Base-by-base conservation (phyloP, 371 early-diverging fungal species). In the Mucor sp. region DNA sequence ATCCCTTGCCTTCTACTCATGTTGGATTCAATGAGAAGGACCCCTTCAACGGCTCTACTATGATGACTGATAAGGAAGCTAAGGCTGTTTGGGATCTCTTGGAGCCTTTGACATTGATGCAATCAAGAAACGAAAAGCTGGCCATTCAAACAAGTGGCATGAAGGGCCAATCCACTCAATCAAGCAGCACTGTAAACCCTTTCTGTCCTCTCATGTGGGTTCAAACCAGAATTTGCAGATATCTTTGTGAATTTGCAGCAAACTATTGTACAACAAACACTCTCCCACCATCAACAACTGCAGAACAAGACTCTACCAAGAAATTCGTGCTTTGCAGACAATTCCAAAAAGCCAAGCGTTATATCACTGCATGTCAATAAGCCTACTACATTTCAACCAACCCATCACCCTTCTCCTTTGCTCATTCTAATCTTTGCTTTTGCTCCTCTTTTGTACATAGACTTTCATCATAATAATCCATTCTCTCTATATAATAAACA, bases 51-150 rank as follows among this genome's bases (percentile, higher is more conserved):
- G 43, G 55, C 23, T 69, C 68, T 17, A 41, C 68, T 3, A 55
- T 39, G 0, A 47, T 63, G 48, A 55, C 64, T 4, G 39, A 63
- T 17, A 72, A 72, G 50, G 68, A 72, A n/a, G 62, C 72, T 32
- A 39, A 65, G 28, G 66, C 61, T 17, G 62, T 72, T 3, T 65
- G 68, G 72, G 53, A 68, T 30, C 27, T 72, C 11, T 64, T 72
- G 14, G 66, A 67, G 19, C 72, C 72, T n/a, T 32, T 72, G 0
- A 60, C 53, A n/a, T 19, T 56, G 3, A 37, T 68, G 55, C 64
- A 61, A 1, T 65, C 68, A 32, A 64, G 68, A 71, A 71, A 68
- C 11, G 23, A 48, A 19, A 65, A 60, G 37, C 21, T 58, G 19
- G 19, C 62, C 28, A n/a, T 14, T 19, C 12, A 57, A 57, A n/a